Percentiles rank a stretch among this genome's conserved stretches.
Conservation (phyloP, 78 protist genomes). For the Emiliania huxleyi region DNA sequence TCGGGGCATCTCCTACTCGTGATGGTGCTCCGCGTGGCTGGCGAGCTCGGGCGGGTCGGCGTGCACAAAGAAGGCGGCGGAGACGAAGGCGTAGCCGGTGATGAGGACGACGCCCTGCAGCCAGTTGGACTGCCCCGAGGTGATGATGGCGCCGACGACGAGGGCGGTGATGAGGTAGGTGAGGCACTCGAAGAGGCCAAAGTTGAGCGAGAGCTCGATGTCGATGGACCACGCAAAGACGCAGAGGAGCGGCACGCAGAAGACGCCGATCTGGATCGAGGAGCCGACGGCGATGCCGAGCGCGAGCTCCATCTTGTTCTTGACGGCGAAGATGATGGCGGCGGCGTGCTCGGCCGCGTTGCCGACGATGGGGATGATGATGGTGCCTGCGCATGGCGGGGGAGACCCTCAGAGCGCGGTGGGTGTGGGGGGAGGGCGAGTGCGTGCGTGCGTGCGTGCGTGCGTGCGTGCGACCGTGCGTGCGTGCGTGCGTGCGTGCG, state of each 20-base stretch:
- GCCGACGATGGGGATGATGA: slow-evolving; percentile 54
- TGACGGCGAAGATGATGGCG: slow-evolving; percentile 47
- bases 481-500: too few species aligned
- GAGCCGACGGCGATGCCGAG: slow-evolving; percentile 63
- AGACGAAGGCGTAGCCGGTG: slow-evolving; percentile 31
- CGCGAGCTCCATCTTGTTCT: slow-evolving; percentile 47
- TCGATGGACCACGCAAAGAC: slow-evolving; percentile 42
- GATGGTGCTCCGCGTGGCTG: slow-evolving; percentile 56
- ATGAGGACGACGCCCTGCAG: slow-evolving; percentile 42
- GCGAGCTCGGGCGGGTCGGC: neutral
- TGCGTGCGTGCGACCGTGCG: too few species aligned
- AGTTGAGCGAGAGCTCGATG: slow-evolving; percentile 33
- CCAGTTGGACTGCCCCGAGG: slow-evolving; percentile 39
- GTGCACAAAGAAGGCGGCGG: neutral
- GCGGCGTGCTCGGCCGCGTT: slow-evolving; percentile 68
- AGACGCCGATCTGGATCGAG: slow-evolving; percentile 45
- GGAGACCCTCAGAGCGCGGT: too few species aligned
- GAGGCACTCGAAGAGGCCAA: slow-evolving; percentile 24
- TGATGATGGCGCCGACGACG: neutral
- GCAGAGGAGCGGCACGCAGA: slow-evolving; percentile 37
- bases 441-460: too few species aligned
- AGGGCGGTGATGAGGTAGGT: neutral
- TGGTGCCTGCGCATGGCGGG: neutral
- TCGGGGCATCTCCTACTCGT: too few species aligned
- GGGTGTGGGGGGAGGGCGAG: too few species aligned